Percentiles rank a stretch among this genome's conserved stretches.
Conservation (phyloP, 2,329 filamentous ascomycete genomes). For the Aspergillus pseudotamarii region DNA sequence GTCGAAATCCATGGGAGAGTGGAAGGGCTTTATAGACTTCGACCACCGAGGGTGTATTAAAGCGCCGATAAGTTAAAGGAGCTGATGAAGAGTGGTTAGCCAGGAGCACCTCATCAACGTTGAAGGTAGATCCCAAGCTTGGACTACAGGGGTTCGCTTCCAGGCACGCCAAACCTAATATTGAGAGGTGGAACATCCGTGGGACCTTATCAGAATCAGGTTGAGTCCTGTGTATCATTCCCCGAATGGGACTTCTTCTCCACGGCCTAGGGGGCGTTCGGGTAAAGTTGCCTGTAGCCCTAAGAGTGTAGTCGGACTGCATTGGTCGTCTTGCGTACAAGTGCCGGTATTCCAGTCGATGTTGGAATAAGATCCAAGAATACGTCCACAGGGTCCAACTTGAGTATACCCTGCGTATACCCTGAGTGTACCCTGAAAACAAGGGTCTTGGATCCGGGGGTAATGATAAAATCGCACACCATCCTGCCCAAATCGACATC, state of each 20-base stretch:
- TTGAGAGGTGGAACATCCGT: background rate
- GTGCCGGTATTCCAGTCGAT: background rate
- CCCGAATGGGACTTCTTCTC: background rate
- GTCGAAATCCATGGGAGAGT: background rate
- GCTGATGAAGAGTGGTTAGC: background rate
- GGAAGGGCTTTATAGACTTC: constrained; percentile 3
- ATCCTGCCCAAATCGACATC: background rate
- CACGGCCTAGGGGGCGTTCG: background rate
- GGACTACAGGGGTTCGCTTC: constrained; percentile 1
- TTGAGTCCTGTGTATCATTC: constrained; percentile 2
- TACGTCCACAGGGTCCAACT: background rate
- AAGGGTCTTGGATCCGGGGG: background rate
- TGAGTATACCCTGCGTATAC: background rate
- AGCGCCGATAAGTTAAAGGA: background rate
- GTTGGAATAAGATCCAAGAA: background rate
- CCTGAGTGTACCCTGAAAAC: background rate
- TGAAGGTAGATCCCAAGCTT: constrained; percentile 1
- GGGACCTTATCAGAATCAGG: background rate
- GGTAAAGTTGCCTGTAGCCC: background rate
- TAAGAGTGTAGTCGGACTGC: background rate
- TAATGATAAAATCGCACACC: constrained; percentile 8
- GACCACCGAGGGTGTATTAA: background rate
- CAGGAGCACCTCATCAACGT: constrained; percentile 1
- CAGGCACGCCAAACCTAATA: constrained; percentile 2
- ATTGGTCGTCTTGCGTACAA: background rate